Evolutionary conservation across 2,329 filamentous ascomycete species (phyloP), one percentile per base, ranked within the genome.

Genomic region (Phaeosphaeria sp.): DNA sequence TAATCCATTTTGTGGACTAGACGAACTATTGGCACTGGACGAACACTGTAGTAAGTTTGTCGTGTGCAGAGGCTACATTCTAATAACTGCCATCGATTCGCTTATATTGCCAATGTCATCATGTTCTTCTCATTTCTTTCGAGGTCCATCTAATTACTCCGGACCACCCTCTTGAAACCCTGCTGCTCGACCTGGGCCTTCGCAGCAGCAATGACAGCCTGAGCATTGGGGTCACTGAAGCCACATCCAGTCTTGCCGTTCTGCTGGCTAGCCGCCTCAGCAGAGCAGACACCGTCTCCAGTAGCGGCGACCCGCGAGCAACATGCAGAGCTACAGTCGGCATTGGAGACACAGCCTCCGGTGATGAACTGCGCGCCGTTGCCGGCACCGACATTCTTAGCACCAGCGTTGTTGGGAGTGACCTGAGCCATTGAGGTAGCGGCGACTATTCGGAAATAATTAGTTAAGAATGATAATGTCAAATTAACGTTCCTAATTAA

Each of bases 191-290:
- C 69, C 60, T 73, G 71, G 5, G 63, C 65, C 58, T 74, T 23
- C 0, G 70, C 71, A n/a, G 68, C 71, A 20, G 70, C 69, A 57
- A 74, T 73, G 3, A 67, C 68, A 22, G 62, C 59, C 7, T 56
- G 53, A 3, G 69, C 66, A 46, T 74, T 72, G 11, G 71, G 71
- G 41, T 74, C 71, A 0, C 43, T 55, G 52, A 74, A 72, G 25
- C 68, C 69, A 44, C 71, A 74, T 9, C 71, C 70, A 6, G 65
- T 69, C 66, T 74, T 74, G 27, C 70, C 71, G 44, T 68, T 69
- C 61, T 74, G 71, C 49, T 65, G 56, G 42, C 60, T 62, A 1
- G 70, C 71, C 39, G 65, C 71, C 51, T 72, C 71, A 18, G 63
- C 70, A 48, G 62, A 66, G 64, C 70, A 74, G 11, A 74, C 65